Evolutionary conservation across 306 rosid genomes (phyloP), one percentile per base, ranked within the genome.

Genomic region (Calophaca sinica): DNA sequence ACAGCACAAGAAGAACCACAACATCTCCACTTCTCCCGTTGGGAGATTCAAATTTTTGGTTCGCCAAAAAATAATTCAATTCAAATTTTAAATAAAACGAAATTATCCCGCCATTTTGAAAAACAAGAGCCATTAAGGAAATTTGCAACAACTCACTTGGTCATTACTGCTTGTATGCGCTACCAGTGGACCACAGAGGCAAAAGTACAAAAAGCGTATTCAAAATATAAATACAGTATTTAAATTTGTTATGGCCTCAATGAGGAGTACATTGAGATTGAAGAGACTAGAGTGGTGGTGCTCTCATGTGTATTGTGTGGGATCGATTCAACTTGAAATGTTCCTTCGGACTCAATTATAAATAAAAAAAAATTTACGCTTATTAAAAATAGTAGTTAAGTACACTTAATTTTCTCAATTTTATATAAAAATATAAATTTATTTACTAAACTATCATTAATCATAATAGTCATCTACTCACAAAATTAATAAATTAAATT

Each of bases 71-170:
- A 4, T 4, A 2, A 42, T 66, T 72, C 59, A 2, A 42, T 66
- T 72, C 59, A 79, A 79, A 62, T 31, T 79, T 71, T 1, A 12
- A 26, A 32, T 31, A 67, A 44, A 26, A 9, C 1, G 6, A 53
- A 31, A 31, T 0, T 41, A 10, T 70, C 82, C 77, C 82, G 82
- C 82, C 49, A 42, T 41, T 78, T 69, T 14, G 48, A 64, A 53
- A 64, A 46, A 46, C 3, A 46, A 46, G 59, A 73, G 46, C 45
- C 36, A 49, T 64, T 53, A 33, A 73, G 12, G 20, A 42, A 10
- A 20, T 9, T 2, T 26, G 71, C 54, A 66, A 28, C 10, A 9
- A 4, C 10, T 20, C 26, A 20, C 26, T 20, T 20, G 45, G 55
- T 65, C 51, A 61, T 11, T 6, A 49, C 52, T 38, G 71, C 2